Conservation (phyloP, 169 alveolate genomes). For the Plasmodium billcollinsi region DNA sequence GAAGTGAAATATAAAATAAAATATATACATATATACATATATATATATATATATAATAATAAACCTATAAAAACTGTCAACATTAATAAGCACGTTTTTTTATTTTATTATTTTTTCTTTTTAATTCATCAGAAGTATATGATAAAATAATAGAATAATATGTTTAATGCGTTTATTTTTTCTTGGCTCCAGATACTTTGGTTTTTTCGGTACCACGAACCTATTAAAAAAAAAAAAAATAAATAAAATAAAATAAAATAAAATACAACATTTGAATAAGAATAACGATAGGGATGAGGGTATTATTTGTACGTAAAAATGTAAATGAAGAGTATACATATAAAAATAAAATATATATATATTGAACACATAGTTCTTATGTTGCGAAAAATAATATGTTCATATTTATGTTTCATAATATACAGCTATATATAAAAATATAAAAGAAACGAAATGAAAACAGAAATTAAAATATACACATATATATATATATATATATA, state of each 20-base stretch:
- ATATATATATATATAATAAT: too few species aligned
- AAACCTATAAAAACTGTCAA: too few species aligned
- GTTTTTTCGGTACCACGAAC: conserved; percentile 84
- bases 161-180: conserved; percentile 35
- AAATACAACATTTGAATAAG: not conserved
- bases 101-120: too few species aligned
- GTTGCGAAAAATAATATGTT: too few species aligned
- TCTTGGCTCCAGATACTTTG: conserved; percentile 82
- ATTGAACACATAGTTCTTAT: not conserved
- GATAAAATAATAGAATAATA: conserved; percentile 11
- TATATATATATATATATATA: too few species aligned
- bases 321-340: not conserved
- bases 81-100: too few species aligned
- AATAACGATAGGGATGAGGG: not conserved
- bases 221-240: conserved; percentile 40
- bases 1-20: too few species aligned
- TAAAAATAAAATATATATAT: not conserved
- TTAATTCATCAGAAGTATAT: too few species aligned
- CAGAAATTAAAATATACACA: too few species aligned
- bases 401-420: not conserved
- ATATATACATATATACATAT: too few species aligned
- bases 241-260: not conserved
- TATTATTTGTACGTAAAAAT: not conserved
- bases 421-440: conserved; percentile 1
- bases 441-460: not conserved